A percentile compares a stretch with the other conserved stretches of the same genome.
Evolutionary conservation across 441 rosid genomes (phyloP).

Genomic region (Brassica hybrid): DNA sequence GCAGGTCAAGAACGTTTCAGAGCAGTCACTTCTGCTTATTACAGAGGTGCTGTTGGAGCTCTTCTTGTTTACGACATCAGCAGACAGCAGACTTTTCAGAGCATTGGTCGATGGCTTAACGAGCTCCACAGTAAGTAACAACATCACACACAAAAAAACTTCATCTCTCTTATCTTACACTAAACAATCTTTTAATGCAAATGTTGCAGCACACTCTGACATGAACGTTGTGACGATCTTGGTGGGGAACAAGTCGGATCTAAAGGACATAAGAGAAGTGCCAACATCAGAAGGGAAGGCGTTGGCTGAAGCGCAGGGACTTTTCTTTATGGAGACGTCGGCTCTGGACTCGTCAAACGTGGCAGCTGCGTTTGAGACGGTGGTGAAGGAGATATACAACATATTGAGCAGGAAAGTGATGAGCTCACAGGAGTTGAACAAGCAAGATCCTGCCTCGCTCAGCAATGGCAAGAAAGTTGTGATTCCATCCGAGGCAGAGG

Average conservation of each 20-base stretch:
- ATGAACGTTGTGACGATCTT: conserved; percentile 80
- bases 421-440: conserved; percentile 75
- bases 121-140: conserved; percentile 74
- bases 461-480: conserved; percentile 77
- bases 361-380: conserved; percentile 65
- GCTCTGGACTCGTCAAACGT: conserved; percentile 79
- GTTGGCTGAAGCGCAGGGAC: conserved; percentile 68
- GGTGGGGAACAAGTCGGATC: conserved; percentile 78
- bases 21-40: conserved; percentile 80
- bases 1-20: conserved; percentile 87
- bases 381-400: conserved; percentile 74
- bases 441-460: conserved; percentile 68
- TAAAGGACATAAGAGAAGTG: conserved; percentile 70
- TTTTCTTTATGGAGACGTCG: conserved; percentile 79
- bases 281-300: conserved; percentile 66
- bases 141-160: background rate
- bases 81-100: conserved; percentile 71
- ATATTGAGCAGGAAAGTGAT: conserved; percentile 93
- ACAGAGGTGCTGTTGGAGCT: conserved; percentile 84
- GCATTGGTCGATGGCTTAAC: conserved; percentile 77
- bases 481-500: conserved; percentile 51
- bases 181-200: conserved; percentile 8
- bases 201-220: conserved; percentile 74
- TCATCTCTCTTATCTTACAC: background rate
- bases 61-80: conserved; percentile 77